A percentile compares a stretch with the other conserved stretches of the same genome.
Conservation (phyloP, 2,329 filamentous ascomycete species). For the Cercospora canescens region DNA sequence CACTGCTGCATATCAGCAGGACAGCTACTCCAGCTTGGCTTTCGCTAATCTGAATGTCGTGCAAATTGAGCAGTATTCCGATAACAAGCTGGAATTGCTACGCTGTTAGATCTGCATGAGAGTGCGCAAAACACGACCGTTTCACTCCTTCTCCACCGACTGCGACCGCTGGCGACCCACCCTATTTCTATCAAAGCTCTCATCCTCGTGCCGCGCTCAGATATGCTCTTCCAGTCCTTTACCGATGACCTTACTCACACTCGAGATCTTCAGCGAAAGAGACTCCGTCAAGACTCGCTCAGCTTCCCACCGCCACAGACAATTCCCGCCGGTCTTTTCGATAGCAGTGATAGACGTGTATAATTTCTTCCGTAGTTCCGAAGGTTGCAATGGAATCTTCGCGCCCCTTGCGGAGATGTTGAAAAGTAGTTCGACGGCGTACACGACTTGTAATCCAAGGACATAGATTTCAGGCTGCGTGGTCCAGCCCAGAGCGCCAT, state of each 20-base stretch:
- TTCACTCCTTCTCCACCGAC: neutral
- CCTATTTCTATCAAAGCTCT: no score
- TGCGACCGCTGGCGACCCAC: neutral
- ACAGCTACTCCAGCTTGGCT: constrained; percentile 24
- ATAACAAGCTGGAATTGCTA: neutral
- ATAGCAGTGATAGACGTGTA: constrained; percentile 29
- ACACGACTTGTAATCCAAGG: constrained; percentile 52
- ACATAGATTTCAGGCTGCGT: constrained; percentile 66
- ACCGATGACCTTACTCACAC: neutral
- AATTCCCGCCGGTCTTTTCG: constrained; percentile 31
- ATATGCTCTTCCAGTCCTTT: constrained; percentile 9
- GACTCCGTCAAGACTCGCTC: constrained; percentile 35
- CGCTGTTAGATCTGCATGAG: neutral
- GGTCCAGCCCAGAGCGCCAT: constrained; percentile 71
- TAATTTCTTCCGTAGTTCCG: constrained; percentile 32
- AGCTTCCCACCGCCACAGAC: constrained; percentile 39
- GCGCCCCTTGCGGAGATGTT: constrained; percentile 23
- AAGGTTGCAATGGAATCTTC: constrained; percentile 24
- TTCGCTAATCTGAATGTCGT: constrained; percentile 27
- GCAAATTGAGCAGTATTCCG: neutral
- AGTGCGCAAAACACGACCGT: neutral
- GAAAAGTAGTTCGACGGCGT: constrained; percentile 43
- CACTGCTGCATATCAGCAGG: constrained; percentile 11
- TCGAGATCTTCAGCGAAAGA: constrained; percentile 18
- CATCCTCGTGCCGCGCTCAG: neutral